These are phyloP conservation scores for Hymenoscyphus fraxineus DNA, from an alignment of 2,329 filamentous ascomycete species.

Conservation along the genomic window DNA sequence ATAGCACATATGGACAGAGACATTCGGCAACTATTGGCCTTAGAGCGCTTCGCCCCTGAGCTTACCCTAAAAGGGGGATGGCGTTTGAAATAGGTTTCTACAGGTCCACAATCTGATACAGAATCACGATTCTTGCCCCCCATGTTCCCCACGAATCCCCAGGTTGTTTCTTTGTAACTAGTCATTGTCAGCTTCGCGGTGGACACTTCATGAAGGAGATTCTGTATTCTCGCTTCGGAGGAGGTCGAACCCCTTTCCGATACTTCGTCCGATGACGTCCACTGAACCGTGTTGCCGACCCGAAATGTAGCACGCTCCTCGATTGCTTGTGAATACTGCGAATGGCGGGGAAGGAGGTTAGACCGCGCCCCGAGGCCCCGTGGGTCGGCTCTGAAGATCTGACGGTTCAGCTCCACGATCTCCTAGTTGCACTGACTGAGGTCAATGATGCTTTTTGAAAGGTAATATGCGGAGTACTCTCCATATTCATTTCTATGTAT, in stretches of 20 bases:
- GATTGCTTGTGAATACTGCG: not conserved
- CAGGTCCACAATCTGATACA: not conserved
- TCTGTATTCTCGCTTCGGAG: not conserved
- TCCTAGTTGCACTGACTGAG: not conserved
- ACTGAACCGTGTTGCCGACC: not conserved
- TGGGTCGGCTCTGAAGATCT: not conserved
- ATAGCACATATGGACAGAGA: not conserved
- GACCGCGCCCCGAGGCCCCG: not conserved
- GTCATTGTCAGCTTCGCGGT: not conserved
- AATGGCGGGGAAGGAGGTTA: not conserved
- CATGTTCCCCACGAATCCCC: not conserved
- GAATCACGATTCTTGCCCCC: not conserved
- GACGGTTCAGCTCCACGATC: not conserved
- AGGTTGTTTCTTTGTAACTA: not conserved
- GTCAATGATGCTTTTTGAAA: not conserved
- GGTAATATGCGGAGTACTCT: not conserved
- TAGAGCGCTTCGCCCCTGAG: not conserved
- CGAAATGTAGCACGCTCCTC: not conserved
- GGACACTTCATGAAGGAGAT: not conserved
- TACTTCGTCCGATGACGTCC: not conserved
- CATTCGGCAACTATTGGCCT: not conserved
- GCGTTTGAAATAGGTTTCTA: not conserved
- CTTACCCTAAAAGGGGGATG: not conserved
- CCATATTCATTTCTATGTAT: not conserved
- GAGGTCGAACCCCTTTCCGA: not conserved